phyloP scores from a whole-genome alignment of 441 rosid species.

The Pelargonium australe region DNA sequence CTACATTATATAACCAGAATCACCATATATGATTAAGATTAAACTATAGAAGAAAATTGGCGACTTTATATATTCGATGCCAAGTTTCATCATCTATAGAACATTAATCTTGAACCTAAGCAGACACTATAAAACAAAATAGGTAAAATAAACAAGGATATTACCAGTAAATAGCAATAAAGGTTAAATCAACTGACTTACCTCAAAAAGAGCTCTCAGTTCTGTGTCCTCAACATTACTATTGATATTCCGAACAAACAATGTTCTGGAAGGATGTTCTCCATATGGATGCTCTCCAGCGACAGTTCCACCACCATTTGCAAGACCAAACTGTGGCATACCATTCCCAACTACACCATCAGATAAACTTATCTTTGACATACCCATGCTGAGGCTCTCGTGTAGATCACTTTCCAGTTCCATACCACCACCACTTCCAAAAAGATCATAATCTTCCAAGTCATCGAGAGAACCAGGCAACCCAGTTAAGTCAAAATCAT shows the following conservation, averaged over 20 bases:
- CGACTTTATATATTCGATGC: not conserved
- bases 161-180: not conserved
- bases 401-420: conserved; percentile 61
- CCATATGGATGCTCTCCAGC: conserved; percentile 77
- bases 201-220: conserved; percentile 75
- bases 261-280: conserved; percentile 85
- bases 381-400: conserved; percentile 43
- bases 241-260: conserved; percentile 81
- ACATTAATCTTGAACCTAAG: too few species aligned
- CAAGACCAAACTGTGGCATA: conserved; percentile 40
- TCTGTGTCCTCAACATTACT: conserved; percentile 81
- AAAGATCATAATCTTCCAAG: conserved; percentile 71
- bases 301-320: conserved; percentile 48
- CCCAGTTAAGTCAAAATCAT: conserved; percentile 61
- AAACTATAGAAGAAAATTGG: not conserved
- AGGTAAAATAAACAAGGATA: not conserved
- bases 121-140: not conserved
- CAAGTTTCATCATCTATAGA: not conserved
- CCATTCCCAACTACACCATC: conserved; percentile 49
- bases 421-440: conserved; percentile 81
- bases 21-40: not conserved
- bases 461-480: conserved; percentile 63
- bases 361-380: conserved; percentile 57
- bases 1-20: not conserved
- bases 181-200: not conserved